Evolutionary conservation across 371 early-diverging fungal genomes (phyloP), one percentile per base, ranked within the genome.

Genomic region (Mucor sp.): DNA sequence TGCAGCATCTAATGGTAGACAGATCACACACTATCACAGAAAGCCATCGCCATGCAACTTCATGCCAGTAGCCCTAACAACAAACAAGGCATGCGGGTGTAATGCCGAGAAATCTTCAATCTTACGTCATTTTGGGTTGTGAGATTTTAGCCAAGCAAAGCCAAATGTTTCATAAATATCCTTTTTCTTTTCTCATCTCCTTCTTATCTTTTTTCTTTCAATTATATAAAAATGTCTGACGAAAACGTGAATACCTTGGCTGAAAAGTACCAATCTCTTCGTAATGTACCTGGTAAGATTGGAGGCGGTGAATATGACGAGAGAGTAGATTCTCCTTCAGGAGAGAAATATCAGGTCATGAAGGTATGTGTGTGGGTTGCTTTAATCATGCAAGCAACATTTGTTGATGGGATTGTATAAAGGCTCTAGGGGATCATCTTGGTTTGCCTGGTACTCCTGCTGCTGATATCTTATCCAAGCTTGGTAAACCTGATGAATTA

Each of bases 401-500:
- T 30, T 37, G 37, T 37, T 37, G 17, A 47, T 17, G 47, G 47
- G 12, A 37, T 37, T 3, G n/a, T 47, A 6, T 57, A n/a, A 41
- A 82, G 82, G 74, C 76, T 65, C 63, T 82, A 28, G 80, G 79
- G 48, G 79, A 79, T 35, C 76, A 81, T 55, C 74, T 83, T 63
- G 85, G 85, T 44, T 68, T 72, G 41, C 74, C 80, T 23, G 80
- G 78, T 11, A 83, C 82, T 6, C 79, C 82, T 12, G 85, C 83
- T 1, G 63, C 77, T 1, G 66, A 80, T 23, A 77, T 85, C 28
- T 59, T 83, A 47, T 59, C 58, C 15, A 74, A 72, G 9, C 44
- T 89, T 78, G 87, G 87, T 19, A 66, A 78, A 19, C 89, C 89
- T 23, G 87, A 87, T 69, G 85, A 83, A 67, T 62, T 83, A 30